Evolutionary conservation across 768 basidiomycete species (phyloP), one percentile per base, ranked within the genome.

Genomic region (Vararia minispora): DNA sequence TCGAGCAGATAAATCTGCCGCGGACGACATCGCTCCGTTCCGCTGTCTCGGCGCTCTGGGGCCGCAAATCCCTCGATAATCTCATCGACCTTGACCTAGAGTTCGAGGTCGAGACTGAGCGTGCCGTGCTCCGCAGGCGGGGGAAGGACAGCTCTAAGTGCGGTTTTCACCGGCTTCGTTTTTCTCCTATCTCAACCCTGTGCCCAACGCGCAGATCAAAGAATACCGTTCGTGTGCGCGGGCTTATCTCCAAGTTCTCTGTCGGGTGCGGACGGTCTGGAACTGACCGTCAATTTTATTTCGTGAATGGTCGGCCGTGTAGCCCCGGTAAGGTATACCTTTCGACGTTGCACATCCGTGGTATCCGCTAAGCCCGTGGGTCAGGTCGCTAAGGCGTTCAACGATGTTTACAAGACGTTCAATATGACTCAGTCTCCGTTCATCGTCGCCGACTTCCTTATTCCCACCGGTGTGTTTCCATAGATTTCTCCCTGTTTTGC

Each of bases 321-420:
- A 76, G 72, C 46, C 66, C 84, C 7, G 59, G 66, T 13, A 91
- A 87, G 66, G 89, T 83, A 30, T 10, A 55, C 36, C 16, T 3
- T 9, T 31, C 17, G 23, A 5, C n/a, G 13, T 16, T 22, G 25
- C 11, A 7, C 6, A 6, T 26, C 35, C 2, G 7, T 24, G 18
- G 28, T 23, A 22, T 33, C 17, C n/a, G n/a, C n/a, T n/a, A n/a
- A n/a, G n/a, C 31, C 39, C 24, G 10, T 14, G 5, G 30, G n/a
- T 16, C 46, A 88, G 85, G 64, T 92, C 20, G 83, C 88, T 51
- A 91, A 89, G 52, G 79, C 78, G 0, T 73, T 95, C 61, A 95
- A 95, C 52, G 94, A 99, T 49, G 76, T 89, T 2, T 99, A 95
- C 58, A 77, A 81, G 37, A 71, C 78, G 0, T 94, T 92, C 64